Evolutionary conservation across 345 rosid species (phyloP).

Genomic region (Citrus trifoliata): DNA sequence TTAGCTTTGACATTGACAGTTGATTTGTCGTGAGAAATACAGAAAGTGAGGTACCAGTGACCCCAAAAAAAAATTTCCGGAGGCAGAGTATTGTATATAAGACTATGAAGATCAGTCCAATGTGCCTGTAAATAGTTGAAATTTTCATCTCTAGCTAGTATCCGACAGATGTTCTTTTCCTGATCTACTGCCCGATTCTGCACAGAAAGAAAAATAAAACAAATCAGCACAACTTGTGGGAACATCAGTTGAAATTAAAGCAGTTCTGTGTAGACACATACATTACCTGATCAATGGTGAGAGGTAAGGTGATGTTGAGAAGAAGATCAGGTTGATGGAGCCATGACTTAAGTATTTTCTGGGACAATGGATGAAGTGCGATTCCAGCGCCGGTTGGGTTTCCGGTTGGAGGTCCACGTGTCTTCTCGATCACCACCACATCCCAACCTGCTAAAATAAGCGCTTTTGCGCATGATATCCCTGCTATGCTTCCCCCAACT

Average conservation of each 20-base stretch:
- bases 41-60: conserved; percentile 51
- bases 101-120: conserved; percentile 70
- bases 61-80: conserved; percentile 57
- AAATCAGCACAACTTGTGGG: too few species aligned
- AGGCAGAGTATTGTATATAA: conserved; percentile 45
- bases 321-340: conserved; percentile 43
- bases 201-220: not conserved
- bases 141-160: conserved; percentile 55
- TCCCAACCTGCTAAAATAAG: conserved; percentile 61
- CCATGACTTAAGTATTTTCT: conserved; percentile 47
- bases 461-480: conserved; percentile 65
- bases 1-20: conserved; percentile 47
- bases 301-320: conserved; percentile 45
- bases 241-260: too few species aligned
- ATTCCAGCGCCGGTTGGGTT: conserved; percentile 79
- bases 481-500: conserved; percentile 79
- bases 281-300: conserved; percentile 51
- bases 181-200: conserved; percentile 51
- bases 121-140: conserved; percentile 61
- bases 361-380: conserved; percentile 49
- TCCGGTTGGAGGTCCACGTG: conserved; percentile 43
- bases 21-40: conserved; percentile 39
- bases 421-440: conserved; percentile 59
- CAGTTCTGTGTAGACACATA: too few species aligned
- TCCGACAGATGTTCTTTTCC: conserved; percentile 26